Conservation (phyloP, 345 rosid species). For the Linum lewisii region DNA sequence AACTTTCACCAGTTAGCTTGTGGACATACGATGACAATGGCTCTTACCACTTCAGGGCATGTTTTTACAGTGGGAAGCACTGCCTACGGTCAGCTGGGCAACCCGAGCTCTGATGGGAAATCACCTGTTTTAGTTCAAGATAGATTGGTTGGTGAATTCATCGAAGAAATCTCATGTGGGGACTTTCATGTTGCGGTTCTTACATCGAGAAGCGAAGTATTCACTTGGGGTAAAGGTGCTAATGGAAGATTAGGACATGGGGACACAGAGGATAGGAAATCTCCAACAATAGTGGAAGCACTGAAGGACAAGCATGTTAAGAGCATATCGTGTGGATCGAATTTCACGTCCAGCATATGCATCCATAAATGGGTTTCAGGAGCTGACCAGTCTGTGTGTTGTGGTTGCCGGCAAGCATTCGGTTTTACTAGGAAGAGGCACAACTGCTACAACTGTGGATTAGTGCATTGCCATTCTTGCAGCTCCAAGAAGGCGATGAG, state of each 20-base stretch:
- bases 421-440: constrained; percentile 96
- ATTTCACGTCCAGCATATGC: constrained; percentile 81
- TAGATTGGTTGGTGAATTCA: constrained; percentile 79
- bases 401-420: constrained; percentile 83
- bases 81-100: constrained; percentile 72
- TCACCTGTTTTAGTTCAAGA: constrained; percentile 76
- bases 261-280: constrained; percentile 58
- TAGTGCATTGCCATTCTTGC: constrained; percentile 92
- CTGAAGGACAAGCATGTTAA: constrained; percentile 79
- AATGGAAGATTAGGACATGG: constrained; percentile 92
- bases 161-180: constrained; percentile 88
- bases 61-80: constrained; percentile 84
- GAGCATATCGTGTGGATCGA: constrained; percentile 85
- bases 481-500: constrained; percentile 89
- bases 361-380: constrained; percentile 97
- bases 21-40: constrained; percentile 76
- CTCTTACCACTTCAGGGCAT: constrained; percentile 91
- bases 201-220: constrained; percentile 89
- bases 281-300: constrained; percentile 76
- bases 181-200: constrained; percentile 75
- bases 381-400: constrained; percentile 86
- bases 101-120: constrained; percentile 57
- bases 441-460: constrained; percentile 83
- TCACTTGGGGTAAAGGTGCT: constrained; percentile 92
- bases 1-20: constrained; percentile 83